Evolutionary conservation across 1,284 basidiomycete genomes (phyloP), one percentile per base, ranked within the genome.

Genomic region (Leccinum cinnamomeum): DNA sequence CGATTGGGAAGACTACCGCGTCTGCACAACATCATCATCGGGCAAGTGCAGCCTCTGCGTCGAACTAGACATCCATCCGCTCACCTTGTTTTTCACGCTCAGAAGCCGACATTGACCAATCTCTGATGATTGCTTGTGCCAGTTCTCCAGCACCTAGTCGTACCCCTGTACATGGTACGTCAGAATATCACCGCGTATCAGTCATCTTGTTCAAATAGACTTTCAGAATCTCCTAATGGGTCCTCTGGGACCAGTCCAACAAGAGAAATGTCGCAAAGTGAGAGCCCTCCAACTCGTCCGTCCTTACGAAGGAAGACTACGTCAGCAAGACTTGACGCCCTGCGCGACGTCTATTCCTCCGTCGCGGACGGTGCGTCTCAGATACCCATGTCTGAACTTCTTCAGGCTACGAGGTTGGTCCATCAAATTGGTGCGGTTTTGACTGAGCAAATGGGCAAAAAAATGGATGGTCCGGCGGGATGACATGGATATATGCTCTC

Each of bases 331-430:
- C 68, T 81, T 25, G 72, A 76, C 8, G 74, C 71, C 11, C 60
- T 80, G 37, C 72, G 69, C 35, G 74, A 72, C 8, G 74, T 77
- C 11, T 79, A 77, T 61, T 68, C 69, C 8, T 72, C 71, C 7
- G 65, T 81, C 14, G 64, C 69, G 7, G 69, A 75, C 7, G 72
- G 72, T 14, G 73, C 67, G 6, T 81, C 80, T 25, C 79, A 81
- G 58, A 70, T 76, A 50, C 72, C 76, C 16, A 67, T 77, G 28
- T 68, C 77, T 7, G 78, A 80, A 60, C 70, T 82, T 12, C 54
- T 79, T 1, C 75, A 77, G 23, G 77, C 77, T 7, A 75, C 75
- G 11, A 69, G 60, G 10, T 62, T 80, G 30, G 75, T 77, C 8
- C 74, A 78, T 54, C 68, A 73, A 63, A 76, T 81, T 10, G 77